Base-by-base conservation (phyloP, 2,329 filamentous ascomycete species). In the Rutstroemia sp. region DNA sequence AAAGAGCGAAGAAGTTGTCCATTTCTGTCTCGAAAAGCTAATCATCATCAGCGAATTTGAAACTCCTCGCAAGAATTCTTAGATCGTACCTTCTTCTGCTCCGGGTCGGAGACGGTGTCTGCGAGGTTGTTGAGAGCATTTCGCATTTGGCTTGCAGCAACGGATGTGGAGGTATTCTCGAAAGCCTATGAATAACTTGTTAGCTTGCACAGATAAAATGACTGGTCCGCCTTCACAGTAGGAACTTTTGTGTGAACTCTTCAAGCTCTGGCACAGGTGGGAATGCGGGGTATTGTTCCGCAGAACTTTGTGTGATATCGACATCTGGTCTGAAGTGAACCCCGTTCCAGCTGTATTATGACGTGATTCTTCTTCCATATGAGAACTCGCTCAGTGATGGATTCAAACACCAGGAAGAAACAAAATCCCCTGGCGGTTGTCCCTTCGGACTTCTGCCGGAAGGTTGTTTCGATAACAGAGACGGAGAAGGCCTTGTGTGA, bases 1-100 rank as follows among this genome's bases (percentile, higher is more conserved):
- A 99, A 61, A 99, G 87, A 60, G 91, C 87, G 72, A 99, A 99
- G 82, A 99, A 99, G 85, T 99, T 99, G 83, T 99, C 94, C 92
- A 96, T 97, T 78, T 99, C 92, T 4, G 92, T 95, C 79, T 97
- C 92, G 74, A 97, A 97, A 65, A 95, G 85, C 89, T 90, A 65
- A 66, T 49, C 55, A 47, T n/a, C 44, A 18, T 51, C 12, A 61
- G 49, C 30, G 23, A 27, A 45, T 4, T 25, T 30, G 18, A 30
- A 14, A 5, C 14, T 7, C 21, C 37, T 12, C 37, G 25, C 49
- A 39, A 14, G 21, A 12, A 42, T 25, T 18, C 37, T 25, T 19
- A 12, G 23, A 54, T 65, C 76, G 68, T 77, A 92, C 91, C 88
- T 96, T 92, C 76, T 89, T 90, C 72, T 88, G 76, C 61, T 85